phyloP scores from a whole-genome alignment of 1,284 basidiomycete species.

The Cutaneotrichosporon arboriforme region DNA sequence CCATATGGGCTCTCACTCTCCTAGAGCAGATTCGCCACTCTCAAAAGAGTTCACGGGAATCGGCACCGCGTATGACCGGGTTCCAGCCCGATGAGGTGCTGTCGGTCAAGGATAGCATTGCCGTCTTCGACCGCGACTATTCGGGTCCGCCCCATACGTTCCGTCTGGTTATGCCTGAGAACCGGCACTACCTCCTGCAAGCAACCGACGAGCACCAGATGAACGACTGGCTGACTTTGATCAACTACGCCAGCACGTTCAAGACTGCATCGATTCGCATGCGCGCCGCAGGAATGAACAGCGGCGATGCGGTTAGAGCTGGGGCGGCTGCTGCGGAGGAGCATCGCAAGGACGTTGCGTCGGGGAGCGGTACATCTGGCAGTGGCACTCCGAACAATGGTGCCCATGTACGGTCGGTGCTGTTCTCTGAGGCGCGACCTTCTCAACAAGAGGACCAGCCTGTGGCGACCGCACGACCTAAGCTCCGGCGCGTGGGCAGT shows the following conservation, averaged over 20 bases:
- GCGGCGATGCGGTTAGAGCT: conserved; percentile 65
- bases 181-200: conserved; percentile 74
- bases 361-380: background rate
- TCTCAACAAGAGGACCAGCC: background rate
- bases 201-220: conserved; percentile 66
- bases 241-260: conserved; percentile 94
- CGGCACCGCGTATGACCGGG: conserved; percentile 53
- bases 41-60: conserved; percentile 31
- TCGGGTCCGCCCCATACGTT: conserved; percentile 70
- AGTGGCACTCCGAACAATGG: background rate
- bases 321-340: conserved; percentile 77
- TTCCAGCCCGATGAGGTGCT: conserved; percentile 84
- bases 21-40: conserved; percentile 52
- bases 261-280: conserved; percentile 79
- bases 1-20: conserved; percentile 60
- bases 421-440: conserved; percentile 1
- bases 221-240: conserved; percentile 85
- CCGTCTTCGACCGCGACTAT: conserved; percentile 72
- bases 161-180: conserved; percentile 66
- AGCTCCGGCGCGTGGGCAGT: conserved; percentile 15
- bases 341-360: conserved; percentile 49
- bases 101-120: conserved; percentile 70
- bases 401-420: conserved; percentile 1
- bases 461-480: background rate
- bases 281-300: conserved; percentile 64